Base-by-base conservation (phyloP, 2,329 filamentous ascomycete genomes). In the Alternaria brassicae region DNA sequence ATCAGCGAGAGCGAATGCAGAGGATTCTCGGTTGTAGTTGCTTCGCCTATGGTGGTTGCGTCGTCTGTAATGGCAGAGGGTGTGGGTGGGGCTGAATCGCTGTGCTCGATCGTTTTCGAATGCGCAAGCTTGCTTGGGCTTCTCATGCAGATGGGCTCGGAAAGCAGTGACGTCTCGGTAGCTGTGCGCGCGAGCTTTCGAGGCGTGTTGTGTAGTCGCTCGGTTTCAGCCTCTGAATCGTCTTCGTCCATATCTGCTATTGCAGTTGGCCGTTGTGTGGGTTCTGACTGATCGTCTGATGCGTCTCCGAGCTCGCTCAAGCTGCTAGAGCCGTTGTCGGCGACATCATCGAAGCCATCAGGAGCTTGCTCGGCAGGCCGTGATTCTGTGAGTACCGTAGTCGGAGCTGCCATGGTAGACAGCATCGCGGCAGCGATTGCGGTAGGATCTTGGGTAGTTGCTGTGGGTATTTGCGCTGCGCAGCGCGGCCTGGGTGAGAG, bases 171-270 rank as follows among this genome's bases (percentile, higher is more conserved):
- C 53, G 71, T 72, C 61, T 76, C 72, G 13, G 72, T 73, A 41
- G 61, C 70, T 30, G 72, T 73, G 66, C 72, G 73, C 45, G 64
- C 84, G 72, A 84, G 80, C 71, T 84, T 91, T 63, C 88, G 87
- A 17, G 93, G 93, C n/a, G 92, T 96, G 72, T 91, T 89, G 73
- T 95, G 95, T 60, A 99, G 85, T 59, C 95, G 89, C 80, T 97
- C 93, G 2, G 94, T 98, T 80, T 97, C 94, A 32, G 94, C 94
- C 79, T 98, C 94, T 3, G 93, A 90, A 69, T 91, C 88, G 55
- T 85, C 84, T 52, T 89, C 86, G 30, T 89, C 76, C 47, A 76
- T 49, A 49, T 77, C 69, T 36, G 57, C 50, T 42, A 66, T 66
- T 25, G 58, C 49, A 23, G 63, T 53, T 15, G 69, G 67, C 39